A percentile compares a stretch with the other conserved stretches of the same genome.
Conservation (phyloP, 352 stramenopile genomes). For the Blastocystis sp. region DNA sequence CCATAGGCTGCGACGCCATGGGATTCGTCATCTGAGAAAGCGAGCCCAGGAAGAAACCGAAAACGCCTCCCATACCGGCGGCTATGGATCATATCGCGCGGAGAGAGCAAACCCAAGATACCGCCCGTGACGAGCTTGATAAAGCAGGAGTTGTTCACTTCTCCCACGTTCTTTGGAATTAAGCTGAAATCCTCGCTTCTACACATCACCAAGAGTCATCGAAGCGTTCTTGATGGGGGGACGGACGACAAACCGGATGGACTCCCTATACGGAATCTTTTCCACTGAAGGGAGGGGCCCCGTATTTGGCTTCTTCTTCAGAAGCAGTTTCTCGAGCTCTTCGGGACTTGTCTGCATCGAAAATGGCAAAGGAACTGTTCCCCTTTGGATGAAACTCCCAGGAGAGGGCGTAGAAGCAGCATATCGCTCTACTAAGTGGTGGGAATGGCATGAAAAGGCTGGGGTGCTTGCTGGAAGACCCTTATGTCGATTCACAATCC, state of each 20-base stretch:
- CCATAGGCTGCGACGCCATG: not conserved
- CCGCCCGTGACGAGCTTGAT: conserved; percentile 30
- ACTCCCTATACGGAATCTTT: conserved; percentile 31
- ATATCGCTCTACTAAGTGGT: too few relatives aligned
- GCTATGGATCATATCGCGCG: conserved; percentile 6
- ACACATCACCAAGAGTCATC: not conserved
- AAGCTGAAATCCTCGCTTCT: conserved; percentile 3
- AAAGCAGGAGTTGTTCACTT: conserved; percentile 52
- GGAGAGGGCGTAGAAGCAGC: too few relatives aligned
- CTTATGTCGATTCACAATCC: not conserved
- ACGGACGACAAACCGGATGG: conserved; percentile 5
- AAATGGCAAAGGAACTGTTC: conserved; percentile 23
- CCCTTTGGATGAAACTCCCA: too few relatives aligned
- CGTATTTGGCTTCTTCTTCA: conserved; percentile 29
- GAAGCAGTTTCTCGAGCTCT: conserved; percentile 34
- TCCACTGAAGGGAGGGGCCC: conserved; percentile 2
- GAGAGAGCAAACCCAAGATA: not conserved
- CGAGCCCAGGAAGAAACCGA: conserved; percentile 47
- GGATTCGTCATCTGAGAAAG: conserved; percentile 23
- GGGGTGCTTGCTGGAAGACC: not conserved
- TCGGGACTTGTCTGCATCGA: conserved; percentile 45
- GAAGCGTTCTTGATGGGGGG: not conserved
- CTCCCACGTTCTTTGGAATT: conserved; percentile 28
- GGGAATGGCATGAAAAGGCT: not conserved
- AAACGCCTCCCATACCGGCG: conserved; percentile 23